phyloP scores from a whole-genome alignment of 2,329 filamentous ascomycete species.

The Sporothrix pseudoabietina region DNA sequence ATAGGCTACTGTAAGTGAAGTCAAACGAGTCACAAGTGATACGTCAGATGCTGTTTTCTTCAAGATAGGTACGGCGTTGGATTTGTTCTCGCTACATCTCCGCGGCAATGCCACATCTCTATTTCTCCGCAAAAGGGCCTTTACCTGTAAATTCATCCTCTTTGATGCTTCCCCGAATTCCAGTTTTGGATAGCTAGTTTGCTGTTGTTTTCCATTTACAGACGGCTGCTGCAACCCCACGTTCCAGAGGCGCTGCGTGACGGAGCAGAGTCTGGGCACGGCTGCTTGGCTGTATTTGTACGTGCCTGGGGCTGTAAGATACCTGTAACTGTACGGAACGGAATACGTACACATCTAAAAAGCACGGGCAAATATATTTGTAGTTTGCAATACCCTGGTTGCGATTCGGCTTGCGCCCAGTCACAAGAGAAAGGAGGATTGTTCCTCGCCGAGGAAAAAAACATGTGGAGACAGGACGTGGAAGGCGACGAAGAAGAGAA shows the following conservation, averaged over 20 bases:
- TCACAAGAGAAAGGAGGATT: conserved; percentile 8
- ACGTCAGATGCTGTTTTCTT: neutral
- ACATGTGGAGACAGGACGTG: conserved; percentile 17
- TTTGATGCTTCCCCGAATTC: neutral
- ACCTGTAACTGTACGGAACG: neutral
- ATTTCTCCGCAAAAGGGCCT: conserved; percentile 23
- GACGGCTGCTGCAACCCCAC: neutral
- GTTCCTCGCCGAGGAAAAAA: conserved; percentile 11
- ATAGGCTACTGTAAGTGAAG: neutral
- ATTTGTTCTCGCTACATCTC: neutral
- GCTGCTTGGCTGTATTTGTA: neutral
- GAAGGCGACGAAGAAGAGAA: neutral
- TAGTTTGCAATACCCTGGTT: conserved; percentile 6
- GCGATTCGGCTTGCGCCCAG: neutral
- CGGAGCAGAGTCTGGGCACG: neutral
- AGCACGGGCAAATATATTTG: neutral
- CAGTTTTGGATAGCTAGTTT: neutral
- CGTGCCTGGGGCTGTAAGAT: neutral
- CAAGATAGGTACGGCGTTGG: neutral
- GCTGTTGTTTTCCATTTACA: conserved; percentile 2
- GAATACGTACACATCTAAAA: neutral
- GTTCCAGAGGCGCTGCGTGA: neutral
- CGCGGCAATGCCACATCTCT: neutral
- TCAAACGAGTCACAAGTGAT: conserved; percentile 6
- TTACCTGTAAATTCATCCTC: neutral